Conservation (phyloP, 495 filamentous ascomycete genomes). For the Physcia stellaris region DNA sequence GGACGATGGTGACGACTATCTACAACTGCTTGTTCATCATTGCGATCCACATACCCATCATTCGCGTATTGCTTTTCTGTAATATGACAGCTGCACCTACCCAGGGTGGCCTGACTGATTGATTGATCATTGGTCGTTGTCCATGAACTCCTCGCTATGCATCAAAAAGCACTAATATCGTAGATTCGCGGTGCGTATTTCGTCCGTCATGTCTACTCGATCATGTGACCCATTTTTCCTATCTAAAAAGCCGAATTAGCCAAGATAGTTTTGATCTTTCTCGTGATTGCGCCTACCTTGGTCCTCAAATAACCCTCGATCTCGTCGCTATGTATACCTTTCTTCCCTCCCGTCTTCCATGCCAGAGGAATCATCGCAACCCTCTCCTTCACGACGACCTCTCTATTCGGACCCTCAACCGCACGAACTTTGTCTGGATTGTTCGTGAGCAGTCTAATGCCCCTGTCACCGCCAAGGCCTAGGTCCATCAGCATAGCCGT, state of each 20-base stretch:
- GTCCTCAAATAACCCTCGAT: constrained; percentile 87
- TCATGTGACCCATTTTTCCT: constrained; percentile 62
- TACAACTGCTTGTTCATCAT: too few species aligned
- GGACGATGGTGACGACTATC: too few species aligned
- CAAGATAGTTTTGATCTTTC: constrained; percentile 2
- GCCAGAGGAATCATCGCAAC: constrained; percentile 93
- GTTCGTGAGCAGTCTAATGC: constrained; percentile 84
- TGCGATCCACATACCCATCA: too few species aligned
- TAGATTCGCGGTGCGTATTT: not conserved
- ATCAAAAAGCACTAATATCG: not conserved
- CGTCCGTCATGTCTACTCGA: constrained; percentile 16
- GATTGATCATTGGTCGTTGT: too few species aligned
- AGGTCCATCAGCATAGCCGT: constrained; percentile 89
- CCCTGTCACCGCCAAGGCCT: constrained; percentile 48
- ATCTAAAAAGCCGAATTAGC: constrained; percentile 40
- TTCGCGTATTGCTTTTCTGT: too few species aligned
- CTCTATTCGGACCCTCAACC: constrained; percentile 78
- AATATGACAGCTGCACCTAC: too few species aligned
- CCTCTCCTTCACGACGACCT: constrained; percentile 76
- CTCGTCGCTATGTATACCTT: constrained; percentile 73
- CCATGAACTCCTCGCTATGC: constrained; percentile 16
- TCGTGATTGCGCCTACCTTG: constrained; percentile 73
- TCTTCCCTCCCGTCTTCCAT: constrained; percentile 69
- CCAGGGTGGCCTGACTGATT: too few species aligned
- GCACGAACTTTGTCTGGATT: constrained; percentile 95